Evolutionary conservation across 345 rosid species (phyloP).

Genomic region (Rhodamnia rubescens): DNA sequence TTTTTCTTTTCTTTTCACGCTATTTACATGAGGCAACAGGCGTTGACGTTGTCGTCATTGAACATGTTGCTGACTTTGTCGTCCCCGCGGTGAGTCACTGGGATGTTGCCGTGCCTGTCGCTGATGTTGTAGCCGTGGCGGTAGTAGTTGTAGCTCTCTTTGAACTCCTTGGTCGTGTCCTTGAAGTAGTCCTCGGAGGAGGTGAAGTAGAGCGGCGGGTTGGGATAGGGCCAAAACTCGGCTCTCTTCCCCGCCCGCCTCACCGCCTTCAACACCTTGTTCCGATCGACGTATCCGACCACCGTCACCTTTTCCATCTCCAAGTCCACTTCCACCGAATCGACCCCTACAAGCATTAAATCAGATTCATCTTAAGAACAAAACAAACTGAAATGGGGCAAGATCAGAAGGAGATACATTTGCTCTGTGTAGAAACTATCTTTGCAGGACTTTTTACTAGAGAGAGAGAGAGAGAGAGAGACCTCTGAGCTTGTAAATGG

Average conservation of each 20-base stretch:
- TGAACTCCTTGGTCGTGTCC: constrained; percentile 76
- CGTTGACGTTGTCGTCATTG: constrained; percentile 85
- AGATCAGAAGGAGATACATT: neutral
- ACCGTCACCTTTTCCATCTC: constrained; percentile 71
- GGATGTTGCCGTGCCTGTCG: constrained; percentile 61
- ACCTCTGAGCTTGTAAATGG: constrained; percentile 86
- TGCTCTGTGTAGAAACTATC: neutral
- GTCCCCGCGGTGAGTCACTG: constrained; percentile 61
- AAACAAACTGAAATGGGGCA: neutral
- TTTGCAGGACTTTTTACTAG: neutral
- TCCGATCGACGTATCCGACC: constrained; percentile 76
- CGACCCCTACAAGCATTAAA: constrained; percentile 32
- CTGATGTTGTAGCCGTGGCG: constrained; percentile 68
- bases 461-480: neutral
- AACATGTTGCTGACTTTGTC: constrained; percentile 90
- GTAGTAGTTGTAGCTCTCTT: constrained; percentile 77
- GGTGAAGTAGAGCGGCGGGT: constrained; percentile 80
- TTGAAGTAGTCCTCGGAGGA: constrained; percentile 42
- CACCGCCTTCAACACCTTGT: constrained; percentile 74
- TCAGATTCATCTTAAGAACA: neutral
- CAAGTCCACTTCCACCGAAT: constrained; percentile 65
- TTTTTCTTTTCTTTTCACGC: neutral
- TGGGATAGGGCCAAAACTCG: constrained; percentile 89
- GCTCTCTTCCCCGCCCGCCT: constrained; percentile 89
- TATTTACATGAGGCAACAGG: constrained; percentile 67